Evolutionary conservation across 139 green algal genomes (phyloP).

Genomic region (Desmodesmus armatus): DNA sequence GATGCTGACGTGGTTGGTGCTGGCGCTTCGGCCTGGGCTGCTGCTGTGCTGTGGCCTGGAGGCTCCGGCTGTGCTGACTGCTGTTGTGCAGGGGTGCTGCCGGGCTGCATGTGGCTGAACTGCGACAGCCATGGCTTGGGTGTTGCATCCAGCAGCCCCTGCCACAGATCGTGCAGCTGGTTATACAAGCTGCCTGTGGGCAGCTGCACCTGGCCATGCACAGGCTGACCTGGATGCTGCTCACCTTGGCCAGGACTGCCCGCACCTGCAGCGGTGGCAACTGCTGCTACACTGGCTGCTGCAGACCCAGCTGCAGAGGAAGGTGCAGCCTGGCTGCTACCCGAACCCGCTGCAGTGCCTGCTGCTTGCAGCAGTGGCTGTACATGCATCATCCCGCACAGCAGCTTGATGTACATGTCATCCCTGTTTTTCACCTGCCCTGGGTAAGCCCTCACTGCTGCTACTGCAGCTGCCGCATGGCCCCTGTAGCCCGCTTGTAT

Average conservation of each 20-base stretch:
- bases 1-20: background rate
- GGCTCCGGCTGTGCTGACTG: background rate
- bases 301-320: background rate
- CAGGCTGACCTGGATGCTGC: no score
- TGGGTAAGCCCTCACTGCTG: background rate
- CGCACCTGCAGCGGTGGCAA: no score
- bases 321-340: background rate
- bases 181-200: no score
- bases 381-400: constrained; percentile 43
- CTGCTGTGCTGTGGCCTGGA: constrained; percentile 26
- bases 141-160: constrained; percentile 10
- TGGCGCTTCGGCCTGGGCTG: no score
- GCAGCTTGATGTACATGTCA: background rate
- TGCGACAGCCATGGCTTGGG: constrained; percentile 21
- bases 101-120: background rate
- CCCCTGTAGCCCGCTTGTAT: constrained; percentile 54
- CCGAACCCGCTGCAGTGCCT: background rate
- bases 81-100: background rate
- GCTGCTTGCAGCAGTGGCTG: background rate
- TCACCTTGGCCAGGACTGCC: no score
- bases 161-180: constrained; percentile 6
- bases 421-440: background rate
- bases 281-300: background rate
- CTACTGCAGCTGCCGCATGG: background rate
- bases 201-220: no score